Percentiles rank a stretch among this genome's conserved stretches.
Evolutionary conservation across 768 basidiomycete species (phyloP).

Genomic region (Leccinum sublutescens): DNA sequence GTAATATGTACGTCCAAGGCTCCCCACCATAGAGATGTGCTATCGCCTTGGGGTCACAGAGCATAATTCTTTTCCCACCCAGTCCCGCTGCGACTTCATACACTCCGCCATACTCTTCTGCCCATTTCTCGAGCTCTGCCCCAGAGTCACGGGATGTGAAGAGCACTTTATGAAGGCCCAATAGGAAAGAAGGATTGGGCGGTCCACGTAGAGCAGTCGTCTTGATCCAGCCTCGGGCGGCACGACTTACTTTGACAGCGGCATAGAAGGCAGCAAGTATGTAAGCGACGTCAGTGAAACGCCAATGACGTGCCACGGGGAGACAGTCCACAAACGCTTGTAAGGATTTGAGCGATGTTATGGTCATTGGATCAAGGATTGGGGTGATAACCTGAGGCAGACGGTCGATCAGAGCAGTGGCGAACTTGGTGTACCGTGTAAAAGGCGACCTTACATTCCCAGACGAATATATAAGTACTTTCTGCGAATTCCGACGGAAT

Average conservation of each 20-base stretch:
- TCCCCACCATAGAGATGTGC: conserved; percentile 51
- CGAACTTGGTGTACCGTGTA: not conserved
- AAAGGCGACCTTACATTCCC: not conserved
- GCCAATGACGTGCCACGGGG: not conserved
- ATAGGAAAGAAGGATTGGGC: conserved; percentile 16
- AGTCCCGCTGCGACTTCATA: conserved; percentile 41
- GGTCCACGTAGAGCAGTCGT: conserved; percentile 26
- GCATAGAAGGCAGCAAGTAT: conserved; percentile 4
- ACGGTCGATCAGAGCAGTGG: not conserved
- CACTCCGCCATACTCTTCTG: conserved; percentile 44
- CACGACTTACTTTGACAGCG: conserved; percentile 6
- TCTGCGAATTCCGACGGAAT: not conserved
- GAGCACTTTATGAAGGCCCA: conserved; percentile 9
- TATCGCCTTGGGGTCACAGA: conserved; percentile 50
- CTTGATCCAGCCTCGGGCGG: conserved; percentile 7
- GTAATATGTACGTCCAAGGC: conserved; percentile 36
- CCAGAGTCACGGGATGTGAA: conserved; percentile 26
- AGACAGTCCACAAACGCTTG: conserved; percentile 1
- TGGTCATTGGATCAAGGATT: not conserved
- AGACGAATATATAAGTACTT: not conserved
- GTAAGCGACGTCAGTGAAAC: conserved; percentile 5
- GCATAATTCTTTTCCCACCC: conserved; percentile 35
- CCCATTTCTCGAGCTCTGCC: conserved; percentile 45
- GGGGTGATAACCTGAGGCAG: not conserved
- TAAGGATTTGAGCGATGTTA: not conserved